phyloP scores from a whole-genome alignment of 352 stramenopile species.

The Pythium aquatile region DNA sequence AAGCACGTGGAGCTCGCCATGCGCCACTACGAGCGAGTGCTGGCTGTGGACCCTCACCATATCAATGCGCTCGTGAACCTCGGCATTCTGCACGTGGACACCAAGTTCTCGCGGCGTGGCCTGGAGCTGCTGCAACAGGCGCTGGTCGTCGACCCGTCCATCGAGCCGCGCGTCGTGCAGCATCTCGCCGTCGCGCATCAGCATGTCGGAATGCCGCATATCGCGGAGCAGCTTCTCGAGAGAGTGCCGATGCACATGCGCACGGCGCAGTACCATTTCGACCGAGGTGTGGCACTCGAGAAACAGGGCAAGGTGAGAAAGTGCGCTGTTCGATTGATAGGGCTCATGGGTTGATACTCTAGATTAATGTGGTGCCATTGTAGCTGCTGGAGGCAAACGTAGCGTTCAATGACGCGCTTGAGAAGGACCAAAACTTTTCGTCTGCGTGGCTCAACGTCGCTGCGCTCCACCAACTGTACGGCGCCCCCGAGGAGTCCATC shows the following conservation, averaged over 20 bases:
- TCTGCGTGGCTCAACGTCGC: slow-evolving; percentile 67
- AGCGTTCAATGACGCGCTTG: slow-evolving; percentile 45
- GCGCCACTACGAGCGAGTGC: background rate
- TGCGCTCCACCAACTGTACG: slow-evolving; percentile 59
- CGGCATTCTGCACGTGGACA: slow-evolving; percentile 35
- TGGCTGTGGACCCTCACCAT: background rate
- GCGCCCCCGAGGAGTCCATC: slow-evolving; percentile 50
- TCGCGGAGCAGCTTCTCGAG: slow-evolving; percentile 34
- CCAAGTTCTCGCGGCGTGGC: slow-evolving; percentile 21
- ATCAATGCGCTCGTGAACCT: slow-evolving; percentile 23
- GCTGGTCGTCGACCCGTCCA: slow-evolving; percentile 17
- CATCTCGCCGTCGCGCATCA: slow-evolving; percentile 42
- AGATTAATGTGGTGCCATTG: background rate
- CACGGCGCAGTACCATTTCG: slow-evolving; percentile 44
- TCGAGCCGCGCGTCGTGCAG: slow-evolving; percentile 21
- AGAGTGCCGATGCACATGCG: slow-evolving; percentile 15
- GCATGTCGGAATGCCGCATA: slow-evolving; percentile 27
- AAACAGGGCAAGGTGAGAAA: slow-evolving; percentile 33
- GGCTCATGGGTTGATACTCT: too few relatives aligned
- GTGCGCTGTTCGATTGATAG: background rate
- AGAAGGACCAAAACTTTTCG: slow-evolving; percentile 27
- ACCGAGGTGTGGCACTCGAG: slow-evolving; percentile 53
- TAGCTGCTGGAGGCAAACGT: slow-evolving; percentile 46
- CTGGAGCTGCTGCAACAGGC: slow-evolving; percentile 20
- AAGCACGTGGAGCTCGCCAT: background rate